phyloP scores from a whole-genome alignment of 768 basidiomycete species.

The Phanerochaete sordida region DNA sequence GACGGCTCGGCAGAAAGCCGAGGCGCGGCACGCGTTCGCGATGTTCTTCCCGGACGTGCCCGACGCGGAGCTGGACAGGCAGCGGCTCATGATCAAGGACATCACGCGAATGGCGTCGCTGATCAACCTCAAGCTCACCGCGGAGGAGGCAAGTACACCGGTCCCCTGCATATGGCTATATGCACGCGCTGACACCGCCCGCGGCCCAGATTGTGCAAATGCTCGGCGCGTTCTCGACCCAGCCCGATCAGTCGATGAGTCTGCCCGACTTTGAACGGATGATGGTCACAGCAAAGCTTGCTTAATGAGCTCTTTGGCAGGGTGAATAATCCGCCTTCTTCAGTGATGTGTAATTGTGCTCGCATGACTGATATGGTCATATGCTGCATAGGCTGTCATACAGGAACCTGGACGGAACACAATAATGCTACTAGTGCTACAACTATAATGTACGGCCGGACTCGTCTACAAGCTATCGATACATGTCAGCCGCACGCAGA shows the following conservation, averaged over 20 bases:
- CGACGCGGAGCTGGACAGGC: constrained; percentile 41
- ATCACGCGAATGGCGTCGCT: constrained; percentile 55
- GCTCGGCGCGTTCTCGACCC: constrained; percentile 72
- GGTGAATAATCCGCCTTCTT: too few species aligned
- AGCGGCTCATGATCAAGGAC: constrained; percentile 65
- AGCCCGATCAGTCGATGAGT: constrained; percentile 63
- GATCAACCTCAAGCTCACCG: constrained; percentile 68
- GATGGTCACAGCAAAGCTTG: constrained; percentile 63
- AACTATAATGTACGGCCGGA: background rate
- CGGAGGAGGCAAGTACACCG: constrained; percentile 60
- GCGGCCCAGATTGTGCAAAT: constrained; percentile 68
- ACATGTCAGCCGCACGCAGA: background rate
- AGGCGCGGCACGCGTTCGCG: constrained; percentile 57
- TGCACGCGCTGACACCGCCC: background rate
- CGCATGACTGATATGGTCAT: too few species aligned
- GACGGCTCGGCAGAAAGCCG: constrained; percentile 49
- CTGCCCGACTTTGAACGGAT: constrained; percentile 72
- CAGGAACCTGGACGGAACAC: background rate
- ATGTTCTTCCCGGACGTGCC: constrained; percentile 67
- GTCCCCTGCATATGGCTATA: background rate
- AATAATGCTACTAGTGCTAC: background rate
- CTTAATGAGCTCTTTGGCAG: constrained; percentile 24
- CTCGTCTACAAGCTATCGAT: background rate
- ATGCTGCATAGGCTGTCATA: background rate
- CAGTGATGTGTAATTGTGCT: too few species aligned